A percentile compares a stretch with the other conserved stretches of the same genome.
Conservation (phyloP, 1,284 basidiomycete genomes). For the Fomitopsis pinicola region DNA sequence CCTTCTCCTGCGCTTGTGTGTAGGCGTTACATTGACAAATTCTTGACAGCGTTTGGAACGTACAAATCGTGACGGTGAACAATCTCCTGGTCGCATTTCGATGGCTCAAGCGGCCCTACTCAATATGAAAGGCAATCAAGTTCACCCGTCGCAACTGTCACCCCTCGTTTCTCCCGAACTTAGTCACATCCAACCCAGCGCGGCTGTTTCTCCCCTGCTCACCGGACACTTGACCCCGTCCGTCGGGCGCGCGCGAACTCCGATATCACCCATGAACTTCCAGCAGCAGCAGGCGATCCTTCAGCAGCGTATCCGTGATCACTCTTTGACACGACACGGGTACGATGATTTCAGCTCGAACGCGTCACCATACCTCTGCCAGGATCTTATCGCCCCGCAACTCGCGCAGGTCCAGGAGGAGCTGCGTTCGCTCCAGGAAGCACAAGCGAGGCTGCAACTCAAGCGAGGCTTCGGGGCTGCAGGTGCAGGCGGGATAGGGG, state of each 20-base stretch:
- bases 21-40: neutral
- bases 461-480: constrained; percentile 14
- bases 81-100: constrained; percentile 58
- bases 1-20: neutral
- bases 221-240: neutral
- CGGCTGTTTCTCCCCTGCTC: constrained; percentile 5
- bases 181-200: constrained; percentile 1
- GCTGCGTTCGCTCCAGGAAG: neutral
- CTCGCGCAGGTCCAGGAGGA: constrained; percentile 1
- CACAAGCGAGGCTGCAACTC: constrained; percentile 12
- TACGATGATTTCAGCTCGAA: constrained; percentile 9
- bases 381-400: neutral
- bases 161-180: constrained; percentile 13
- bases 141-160: constrained; percentile 10
- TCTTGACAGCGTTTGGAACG: constrained; percentile 32
- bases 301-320: constrained; percentile 4
- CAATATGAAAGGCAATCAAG: constrained; percentile 65
- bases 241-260: neutral
- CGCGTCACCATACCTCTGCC: constrained; percentile 6
- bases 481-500: neutral
- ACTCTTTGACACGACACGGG: neutral
- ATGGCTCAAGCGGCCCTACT: constrained; percentile 73
- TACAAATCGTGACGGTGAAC: constrained; percentile 48
- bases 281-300: constrained; percentile 2
- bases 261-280: neutral